Percentiles rank a stretch among this genome's conserved stretches.
Conservation (phyloP, 1,284 basidiomycete genomes). For the Ustilago sp. region DNA sequence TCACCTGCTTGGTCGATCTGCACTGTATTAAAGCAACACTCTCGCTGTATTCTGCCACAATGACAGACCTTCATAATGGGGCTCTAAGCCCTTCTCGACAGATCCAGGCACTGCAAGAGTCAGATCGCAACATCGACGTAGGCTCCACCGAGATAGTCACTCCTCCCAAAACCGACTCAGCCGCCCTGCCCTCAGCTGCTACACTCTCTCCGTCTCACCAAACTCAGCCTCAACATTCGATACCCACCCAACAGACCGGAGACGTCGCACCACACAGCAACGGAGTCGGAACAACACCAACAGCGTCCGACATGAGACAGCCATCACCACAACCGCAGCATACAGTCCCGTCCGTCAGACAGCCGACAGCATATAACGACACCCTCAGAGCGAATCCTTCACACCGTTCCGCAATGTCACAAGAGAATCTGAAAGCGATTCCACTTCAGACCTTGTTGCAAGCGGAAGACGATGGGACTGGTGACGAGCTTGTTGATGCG, state of each 20-base stretch:
- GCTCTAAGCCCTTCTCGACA: background rate
- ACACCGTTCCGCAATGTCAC: background rate
- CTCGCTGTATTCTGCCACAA: slow-evolving; percentile 1
- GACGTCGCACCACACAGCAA: background rate
- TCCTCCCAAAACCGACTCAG: slow-evolving; percentile 1
- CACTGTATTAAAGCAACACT: background rate
- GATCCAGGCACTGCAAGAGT: slow-evolving; percentile 3
- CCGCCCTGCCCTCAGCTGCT: background rate
- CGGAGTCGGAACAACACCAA: background rate
- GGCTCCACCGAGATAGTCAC: background rate
- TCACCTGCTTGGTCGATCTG: background rate
- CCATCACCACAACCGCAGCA: slow-evolving; percentile 4
- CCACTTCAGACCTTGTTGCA: background rate
- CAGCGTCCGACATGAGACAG: background rate
- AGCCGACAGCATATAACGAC: background rate
- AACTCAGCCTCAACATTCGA: background rate
- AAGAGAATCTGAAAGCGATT: slow-evolving; percentile 3
- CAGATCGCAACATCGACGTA: slow-evolving; percentile 5
- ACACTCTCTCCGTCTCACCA: slow-evolving; percentile 1
- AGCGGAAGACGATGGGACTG: slow-evolving; percentile 9
- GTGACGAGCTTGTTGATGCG: slow-evolving; percentile 10
- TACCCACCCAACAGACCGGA: background rate
- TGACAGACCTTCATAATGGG: slow-evolving; percentile 13
- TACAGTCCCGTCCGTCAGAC: slow-evolving; percentile 1
- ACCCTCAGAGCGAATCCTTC: background rate